These are phyloP conservation scores for Capronia epimyces DNA, from an alignment of 2,329 filamentous ascomycete species.

Conservation along the genomic window DNA sequence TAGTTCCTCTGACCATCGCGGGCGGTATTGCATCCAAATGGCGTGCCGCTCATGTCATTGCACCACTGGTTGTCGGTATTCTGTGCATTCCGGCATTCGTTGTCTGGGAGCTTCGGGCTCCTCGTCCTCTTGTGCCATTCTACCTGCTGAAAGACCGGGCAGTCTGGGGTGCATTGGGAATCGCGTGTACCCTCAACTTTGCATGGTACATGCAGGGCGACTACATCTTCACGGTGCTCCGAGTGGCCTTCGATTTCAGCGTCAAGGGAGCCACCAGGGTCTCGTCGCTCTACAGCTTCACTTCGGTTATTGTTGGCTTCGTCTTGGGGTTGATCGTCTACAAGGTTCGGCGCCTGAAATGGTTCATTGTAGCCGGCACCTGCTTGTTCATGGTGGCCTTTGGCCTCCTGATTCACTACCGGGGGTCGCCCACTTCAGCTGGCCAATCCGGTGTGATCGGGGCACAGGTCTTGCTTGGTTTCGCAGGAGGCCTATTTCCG, in stretches of 20 bases:
- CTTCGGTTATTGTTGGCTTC: constrained; percentile 54
- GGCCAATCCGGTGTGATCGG: constrained; percentile 56
- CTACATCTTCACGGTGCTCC: constrained; percentile 59
- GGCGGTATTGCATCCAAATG: constrained; percentile 47
- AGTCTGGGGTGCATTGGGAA: constrained; percentile 59
- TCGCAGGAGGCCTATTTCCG: constrained; percentile 59
- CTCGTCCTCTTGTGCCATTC: constrained; percentile 55
- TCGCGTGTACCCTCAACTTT: constrained; percentile 53
- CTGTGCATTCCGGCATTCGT: constrained; percentile 47
- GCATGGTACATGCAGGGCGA: constrained; percentile 60
- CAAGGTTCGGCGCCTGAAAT: constrained; percentile 55
- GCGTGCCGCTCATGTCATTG: constrained; percentile 48
- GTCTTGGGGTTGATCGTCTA: constrained; percentile 54
- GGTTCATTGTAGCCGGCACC: constrained; percentile 59
- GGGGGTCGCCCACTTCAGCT: constrained; percentile 45
- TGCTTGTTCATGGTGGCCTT: constrained; percentile 60
- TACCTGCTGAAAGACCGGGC: constrained; percentile 56
- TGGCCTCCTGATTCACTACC: constrained; percentile 58
- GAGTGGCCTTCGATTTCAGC: constrained; percentile 57
- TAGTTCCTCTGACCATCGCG: constrained; percentile 55
- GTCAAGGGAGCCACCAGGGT: constrained; percentile 55
- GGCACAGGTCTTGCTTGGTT: constrained; percentile 57
- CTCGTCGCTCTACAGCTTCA: constrained; percentile 54
- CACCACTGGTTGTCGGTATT: constrained; percentile 49
- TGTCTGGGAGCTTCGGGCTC: constrained; percentile 49